Evolutionary conservation across 2,329 filamentous ascomycete species (phyloP).

Genomic region (Zasmidium cellare): DNA sequence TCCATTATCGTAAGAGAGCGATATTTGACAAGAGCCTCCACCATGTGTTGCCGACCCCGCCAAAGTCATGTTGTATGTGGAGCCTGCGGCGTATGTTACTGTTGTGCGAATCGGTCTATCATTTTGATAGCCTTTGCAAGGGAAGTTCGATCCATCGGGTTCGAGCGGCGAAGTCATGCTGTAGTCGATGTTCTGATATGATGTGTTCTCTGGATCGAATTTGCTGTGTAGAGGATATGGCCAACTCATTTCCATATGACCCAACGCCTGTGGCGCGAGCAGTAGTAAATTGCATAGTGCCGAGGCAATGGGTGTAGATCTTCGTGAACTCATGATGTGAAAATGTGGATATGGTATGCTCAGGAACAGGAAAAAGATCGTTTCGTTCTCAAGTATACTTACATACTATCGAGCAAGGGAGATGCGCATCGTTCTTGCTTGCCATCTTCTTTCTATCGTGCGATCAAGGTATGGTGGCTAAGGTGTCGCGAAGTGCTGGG

Average conservation of each 20-base stretch:
- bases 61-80: conserved; percentile 63
- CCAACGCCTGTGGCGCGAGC: conserved; percentile 18
- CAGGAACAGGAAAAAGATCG: conserved; percentile 1
- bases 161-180: conserved; percentile 69
- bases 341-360: background rate
- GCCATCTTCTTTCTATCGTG: conserved; percentile 13
- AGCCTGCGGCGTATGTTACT: conserved; percentile 63
- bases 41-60: conserved; percentile 55
- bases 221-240: conserved; percentile 56
- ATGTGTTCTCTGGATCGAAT: conserved; percentile 45
- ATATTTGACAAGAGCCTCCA: conserved; percentile 75
- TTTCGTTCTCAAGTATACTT: conserved; percentile 1
- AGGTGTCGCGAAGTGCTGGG: conserved; percentile 9
- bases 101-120: conserved; percentile 54
- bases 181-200: conserved; percentile 62
- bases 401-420: conserved; percentile 11
- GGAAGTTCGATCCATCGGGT: conserved; percentile 64
- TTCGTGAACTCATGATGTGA: conserved; percentile 16
- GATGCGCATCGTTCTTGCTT: background rate
- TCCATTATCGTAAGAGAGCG: conserved; percentile 72
- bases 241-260: conserved; percentile 58
- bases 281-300: conserved; percentile 13
- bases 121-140: conserved; percentile 70
- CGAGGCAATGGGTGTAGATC: conserved; percentile 7
- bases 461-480: conserved; percentile 9